A percentile compares a stretch with the other conserved stretches of the same genome.
phyloP scores from a whole-genome alignment of 495 filamentous ascomycete species.

The Hyaloscypha hepaticicola region DNA sequence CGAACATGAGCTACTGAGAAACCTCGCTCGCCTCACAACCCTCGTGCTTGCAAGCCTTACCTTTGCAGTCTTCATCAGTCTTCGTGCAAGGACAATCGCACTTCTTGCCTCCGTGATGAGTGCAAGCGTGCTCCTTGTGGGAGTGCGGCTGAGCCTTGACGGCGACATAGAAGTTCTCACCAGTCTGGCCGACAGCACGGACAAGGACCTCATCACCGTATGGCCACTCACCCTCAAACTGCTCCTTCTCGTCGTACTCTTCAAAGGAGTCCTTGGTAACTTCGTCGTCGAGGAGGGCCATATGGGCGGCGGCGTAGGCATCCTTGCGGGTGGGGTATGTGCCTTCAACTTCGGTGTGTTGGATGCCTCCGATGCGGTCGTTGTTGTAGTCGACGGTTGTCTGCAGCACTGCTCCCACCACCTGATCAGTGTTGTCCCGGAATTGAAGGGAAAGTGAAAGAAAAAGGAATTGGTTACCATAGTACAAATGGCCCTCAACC shows the following conservation, averaged over 20 bases:
- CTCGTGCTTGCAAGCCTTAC: slow-evolving; percentile 18
- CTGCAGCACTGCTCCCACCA: slow-evolving; percentile 35
- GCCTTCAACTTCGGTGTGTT: slow-evolving; percentile 41
- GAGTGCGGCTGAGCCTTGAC: slow-evolving; percentile 33
- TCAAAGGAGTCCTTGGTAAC: slow-evolving; percentile 34
- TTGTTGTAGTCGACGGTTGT: slow-evolving; percentile 41
- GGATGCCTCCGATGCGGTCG: slow-evolving; percentile 34
- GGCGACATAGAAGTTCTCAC: slow-evolving; percentile 41
- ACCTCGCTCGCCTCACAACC: slow-evolving; percentile 8
- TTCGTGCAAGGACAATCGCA: slow-evolving; percentile 15
- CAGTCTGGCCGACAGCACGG: slow-evolving; percentile 41
- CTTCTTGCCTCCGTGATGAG: slow-evolving; percentile 18
- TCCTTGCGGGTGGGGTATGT: slow-evolving; percentile 35
- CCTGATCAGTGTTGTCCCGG: not conserved
- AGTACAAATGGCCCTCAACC: slow-evolving; percentile 37
- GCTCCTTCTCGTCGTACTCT: slow-evolving; percentile 41
- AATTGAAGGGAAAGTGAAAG: too few species aligned
- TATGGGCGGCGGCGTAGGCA: slow-evolving; percentile 35
- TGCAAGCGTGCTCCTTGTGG: slow-evolving; percentile 15
- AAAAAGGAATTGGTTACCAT: slow-evolving; percentile 28
- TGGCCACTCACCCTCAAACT: slow-evolving; percentile 37
- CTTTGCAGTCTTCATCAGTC: slow-evolving; percentile 10
- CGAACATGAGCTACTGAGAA: not conserved
- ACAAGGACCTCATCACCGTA: slow-evolving; percentile 46
- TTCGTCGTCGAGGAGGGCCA: slow-evolving; percentile 28